Evolutionary conservation across 1,139 yeast species (phyloP).

Genomic region (Sugiyamaella pinicola): DNA sequence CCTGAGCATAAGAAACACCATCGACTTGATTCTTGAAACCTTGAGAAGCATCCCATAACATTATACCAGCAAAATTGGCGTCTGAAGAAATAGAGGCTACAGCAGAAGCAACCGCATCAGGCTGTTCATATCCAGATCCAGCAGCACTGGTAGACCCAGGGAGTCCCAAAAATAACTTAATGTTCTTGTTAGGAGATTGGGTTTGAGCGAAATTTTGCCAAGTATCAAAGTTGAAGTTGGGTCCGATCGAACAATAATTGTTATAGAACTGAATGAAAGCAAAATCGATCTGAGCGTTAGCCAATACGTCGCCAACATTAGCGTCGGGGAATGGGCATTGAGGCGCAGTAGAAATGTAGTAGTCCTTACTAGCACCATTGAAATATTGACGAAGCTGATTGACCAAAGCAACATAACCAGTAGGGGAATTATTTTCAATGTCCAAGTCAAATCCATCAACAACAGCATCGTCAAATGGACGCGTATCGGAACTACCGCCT

Average conservation of each 20-base stretch:
- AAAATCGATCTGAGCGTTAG: constrained; percentile 69
- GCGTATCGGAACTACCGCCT: constrained; percentile 58
- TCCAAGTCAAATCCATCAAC: constrained; percentile 77
- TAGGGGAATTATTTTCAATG: constrained; percentile 57
- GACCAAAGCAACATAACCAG: constrained; percentile 59
- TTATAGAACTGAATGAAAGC: constrained; percentile 93
- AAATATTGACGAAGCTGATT: constrained; percentile 59
- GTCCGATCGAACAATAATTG: constrained; percentile 64
- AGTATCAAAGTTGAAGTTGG: constrained; percentile 76
- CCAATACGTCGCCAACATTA: constrained; percentile 68
- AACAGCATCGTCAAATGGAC: constrained; percentile 77
- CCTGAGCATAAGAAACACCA: constrained; percentile 50
- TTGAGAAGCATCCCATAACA: constrained; percentile 92
- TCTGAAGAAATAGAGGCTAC: constrained; percentile 45
- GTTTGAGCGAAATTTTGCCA: constrained; percentile 72
- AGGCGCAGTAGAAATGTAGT: constrained; percentile 90
- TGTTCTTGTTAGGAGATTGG: constrained; percentile 60
- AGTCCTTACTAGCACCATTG: constrained; percentile 47
- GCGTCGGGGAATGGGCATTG: constrained; percentile 95
- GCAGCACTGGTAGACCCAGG: constrained; percentile 75
- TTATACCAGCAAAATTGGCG: constrained; percentile 75
- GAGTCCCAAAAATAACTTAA: constrained; percentile 67
- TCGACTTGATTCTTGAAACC: constrained; percentile 56
- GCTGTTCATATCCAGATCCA: constrained; percentile 56
- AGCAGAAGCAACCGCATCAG: constrained; percentile 32